phyloP scores from a whole-genome alignment of 345 rosid species.

The Theobroma cacao region DNA sequence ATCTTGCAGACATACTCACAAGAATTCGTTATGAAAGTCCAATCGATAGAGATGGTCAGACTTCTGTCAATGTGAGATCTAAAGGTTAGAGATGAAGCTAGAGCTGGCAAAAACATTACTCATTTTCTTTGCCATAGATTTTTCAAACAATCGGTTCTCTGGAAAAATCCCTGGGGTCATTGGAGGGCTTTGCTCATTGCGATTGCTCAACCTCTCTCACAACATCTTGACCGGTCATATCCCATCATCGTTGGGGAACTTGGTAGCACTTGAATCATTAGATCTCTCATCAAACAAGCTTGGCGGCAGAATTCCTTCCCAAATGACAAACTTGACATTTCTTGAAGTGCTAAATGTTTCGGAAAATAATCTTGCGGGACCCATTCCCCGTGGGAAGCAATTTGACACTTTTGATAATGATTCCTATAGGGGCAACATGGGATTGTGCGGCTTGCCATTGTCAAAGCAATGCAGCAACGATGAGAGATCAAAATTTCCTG shows the following conservation, averaged over 20 bases:
- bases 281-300: no score
- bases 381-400: no score
- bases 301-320: no score
- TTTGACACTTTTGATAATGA: no score
- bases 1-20: no score
- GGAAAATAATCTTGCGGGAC: no score
- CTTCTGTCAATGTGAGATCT: not conserved
- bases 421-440: not conserved
- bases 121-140: not conserved
- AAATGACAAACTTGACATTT: no score
- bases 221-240: slow-evolving; percentile 3
- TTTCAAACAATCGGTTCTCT: slow-evolving; percentile 17
- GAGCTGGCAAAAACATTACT: not conserved
- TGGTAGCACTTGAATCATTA: no score
- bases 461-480: not conserved
- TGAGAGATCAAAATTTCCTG: not conserved
- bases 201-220: not conserved
- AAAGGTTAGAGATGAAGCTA: not conserved
- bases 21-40: no score
- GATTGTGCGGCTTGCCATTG: not conserved
- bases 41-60: not conserved
- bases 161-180: not conserved
- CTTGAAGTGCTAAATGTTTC: no score
- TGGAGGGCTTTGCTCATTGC: not conserved
- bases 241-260: slow-evolving; percentile 10